Conservation (phyloP, 768 basidiomycete species). For the Phylloporus arenicola region DNA sequence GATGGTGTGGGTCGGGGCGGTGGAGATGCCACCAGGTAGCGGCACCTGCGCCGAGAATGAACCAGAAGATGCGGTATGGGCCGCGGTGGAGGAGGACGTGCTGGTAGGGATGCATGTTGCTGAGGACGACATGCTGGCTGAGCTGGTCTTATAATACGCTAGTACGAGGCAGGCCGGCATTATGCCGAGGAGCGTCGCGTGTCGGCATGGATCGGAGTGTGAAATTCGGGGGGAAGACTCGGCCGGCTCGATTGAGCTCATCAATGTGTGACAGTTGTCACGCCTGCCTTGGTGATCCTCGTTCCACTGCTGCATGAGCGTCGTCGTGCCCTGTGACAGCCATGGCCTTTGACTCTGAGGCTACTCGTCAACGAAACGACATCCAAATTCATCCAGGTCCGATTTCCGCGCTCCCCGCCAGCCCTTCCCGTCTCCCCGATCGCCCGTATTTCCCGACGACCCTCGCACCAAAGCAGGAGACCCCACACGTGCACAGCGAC, state of each 20-base stretch:
- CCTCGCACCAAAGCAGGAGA: conserved; percentile 32
- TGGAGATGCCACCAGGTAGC: conserved; percentile 35
- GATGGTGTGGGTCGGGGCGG: conserved; percentile 23
- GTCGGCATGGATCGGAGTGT: conserved; percentile 12
- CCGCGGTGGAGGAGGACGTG: conserved; percentile 28
- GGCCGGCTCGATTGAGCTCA: conserved; percentile 9
- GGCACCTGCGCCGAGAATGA: conserved; percentile 51
- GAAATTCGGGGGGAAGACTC: not conserved
- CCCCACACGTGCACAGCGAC: conserved; percentile 56
- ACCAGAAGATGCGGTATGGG: conserved; percentile 66
- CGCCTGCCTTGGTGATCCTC: conserved; percentile 2
- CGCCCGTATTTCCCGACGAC: conserved; percentile 50
- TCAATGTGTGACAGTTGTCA: conserved; percentile 22
- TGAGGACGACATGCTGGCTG: not conserved
- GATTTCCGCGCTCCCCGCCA: conserved; percentile 34
- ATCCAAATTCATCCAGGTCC: conserved; percentile 17
- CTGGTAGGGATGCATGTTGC: conserved; percentile 20
- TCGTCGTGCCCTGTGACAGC: conserved; percentile 5
- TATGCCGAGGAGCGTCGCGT: conserved; percentile 13
- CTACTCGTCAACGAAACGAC: conserved; percentile 26
- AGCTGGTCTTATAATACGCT: not conserved
- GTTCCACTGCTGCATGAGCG: conserved; percentile 3
- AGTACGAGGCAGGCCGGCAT: conserved; percentile 15
- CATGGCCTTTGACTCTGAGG: conserved; percentile 30
- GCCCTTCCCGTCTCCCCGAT: conserved; percentile 39